Evolutionary conservation across 352 stramenopile species (phyloP), one percentile per base, ranked within the genome.

Genomic region (Aphanomyces euteiches): DNA sequence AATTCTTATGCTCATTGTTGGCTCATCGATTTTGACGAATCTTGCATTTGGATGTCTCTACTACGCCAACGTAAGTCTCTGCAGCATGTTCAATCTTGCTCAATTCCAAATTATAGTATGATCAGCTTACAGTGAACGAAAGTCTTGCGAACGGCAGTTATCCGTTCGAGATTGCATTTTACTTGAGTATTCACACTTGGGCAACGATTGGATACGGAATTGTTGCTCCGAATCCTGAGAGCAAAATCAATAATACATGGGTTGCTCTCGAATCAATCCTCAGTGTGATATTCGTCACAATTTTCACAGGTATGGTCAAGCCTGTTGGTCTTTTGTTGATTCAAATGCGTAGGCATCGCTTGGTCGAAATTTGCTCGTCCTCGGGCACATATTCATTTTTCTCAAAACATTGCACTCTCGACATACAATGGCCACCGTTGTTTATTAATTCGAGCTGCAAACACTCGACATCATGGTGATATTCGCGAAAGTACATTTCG

Each of bases 341-440:
- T 12, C 17, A 7, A 17, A 0, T 45, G 41, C 1, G 4, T 7
- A 61, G 63, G 86, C 67, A 93, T 93, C 28, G 83, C 86, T 2
- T 93, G 86, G 86, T 89, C 84, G 43, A 93, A 93, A 73, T 93
- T 93, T 69, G 86, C 86, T 39, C 80, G 86, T 40, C 86, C 86
- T 3, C 78, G 86, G 39, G 86, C 86, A 7, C 86, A 93, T 67
- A 93, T 93, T 63, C 83, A 93, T 66, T 93, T 93, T 50, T 93
- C 86, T 50, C 79, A 78, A 7, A 77, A 87, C 40, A 84, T 93
- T 59, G 78, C 80, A 7, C 78, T 93, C 57, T 81, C 83, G 2
- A 82, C 78, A 50, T 90, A 92, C 67, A 89, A 90, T 61, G 86
- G 86, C 3, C 86, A 92, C 47, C 80, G 84, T 4, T 92, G 84